Evolutionary conservation across 2,329 filamentous ascomycete species (phyloP).

Genomic region (Aspergillus oerlinghausenensis): DNA sequence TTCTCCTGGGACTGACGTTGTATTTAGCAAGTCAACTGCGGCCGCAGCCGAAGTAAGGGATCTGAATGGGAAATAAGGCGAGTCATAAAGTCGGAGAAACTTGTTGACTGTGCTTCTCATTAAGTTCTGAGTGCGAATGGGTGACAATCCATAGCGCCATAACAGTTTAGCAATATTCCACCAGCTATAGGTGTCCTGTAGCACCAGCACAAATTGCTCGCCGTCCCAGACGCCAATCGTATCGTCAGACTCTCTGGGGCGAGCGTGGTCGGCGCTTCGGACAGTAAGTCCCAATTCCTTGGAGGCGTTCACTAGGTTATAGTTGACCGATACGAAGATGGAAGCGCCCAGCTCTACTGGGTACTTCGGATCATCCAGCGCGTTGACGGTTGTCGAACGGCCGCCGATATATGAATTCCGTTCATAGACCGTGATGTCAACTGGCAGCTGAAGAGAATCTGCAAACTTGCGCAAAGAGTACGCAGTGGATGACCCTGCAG

Average conservation of each 20-base stretch:
- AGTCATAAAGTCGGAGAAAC: conserved; percentile 76
- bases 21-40: conserved; percentile 61
- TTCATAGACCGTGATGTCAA: conserved; percentile 88
- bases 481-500: conserved; percentile 80
- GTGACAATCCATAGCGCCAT: conserved; percentile 80
- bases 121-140: conserved; percentile 66
- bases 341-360: conserved; percentile 85
- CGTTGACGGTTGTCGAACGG: conserved; percentile 77
- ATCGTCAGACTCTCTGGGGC: conserved; percentile 42
- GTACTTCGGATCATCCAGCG: conserved; percentile 61
- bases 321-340: conserved; percentile 83
- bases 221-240: conserved; percentile 83
- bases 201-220: conserved; percentile 63
- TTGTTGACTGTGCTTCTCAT: conserved; percentile 66
- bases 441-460: conserved; percentile 50
- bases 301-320: conserved; percentile 72
- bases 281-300: conserved; percentile 65
- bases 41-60: conserved; percentile 66
- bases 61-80: conserved; percentile 76
- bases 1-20: conserved; percentile 67
- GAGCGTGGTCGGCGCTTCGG: conserved; percentile 45
- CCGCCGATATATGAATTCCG: conserved; percentile 73
- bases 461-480: conserved; percentile 76
- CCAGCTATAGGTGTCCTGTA: conserved; percentile 62
- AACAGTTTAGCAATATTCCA: conserved; percentile 75